Evolutionary conservation across 306 rosid genomes (phyloP), one percentile per base, ranked within the genome.

Genomic region (Purshia tridentata): DNA sequence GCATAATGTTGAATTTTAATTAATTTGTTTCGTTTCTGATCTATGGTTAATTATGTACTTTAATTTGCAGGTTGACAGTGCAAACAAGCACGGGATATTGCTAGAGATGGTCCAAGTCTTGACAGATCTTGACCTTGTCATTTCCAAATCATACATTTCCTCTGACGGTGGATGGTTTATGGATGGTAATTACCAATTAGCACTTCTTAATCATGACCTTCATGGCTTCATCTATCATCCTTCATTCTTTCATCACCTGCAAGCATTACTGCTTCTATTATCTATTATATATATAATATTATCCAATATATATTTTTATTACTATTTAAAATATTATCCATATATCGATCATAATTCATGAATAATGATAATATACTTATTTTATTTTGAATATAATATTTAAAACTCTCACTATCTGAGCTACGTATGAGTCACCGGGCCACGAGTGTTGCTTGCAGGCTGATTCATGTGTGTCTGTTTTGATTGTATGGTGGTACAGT

Each of bases 101-200:
- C 82, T 95, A 68, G 99, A 88, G 75, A 91, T 95, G 99, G 99
- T 91, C 70, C 99, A 91, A 73, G 96, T 84, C 75, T 82, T 95
- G 88, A 95, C 98, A 67, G 98, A 91, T 82, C 95, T 95, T 61
- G 96, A 90, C 65, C 98, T 95, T 16, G 79, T 84, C n/a, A 95
- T 95, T 74, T 88, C 96, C 56, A 95, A 88, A 81, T 91, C 99
- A 35, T 95, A 89, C 80, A 91, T 91, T 68, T 95, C 96, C 45
- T 95, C 99, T 1, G 97, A 91, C 52, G 98, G 99, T 74, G 96
- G 97, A 76, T 94, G 99, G 98, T 84, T 90, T 66, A 94, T 91
- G 99, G 99, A 91, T 63, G 96, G 99, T 91, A 41, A 81, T 92
- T 82, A 7, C 35, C 35, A 29, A 29, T 29, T 1, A 29, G 35